A percentile compares a stretch with the other conserved stretches of the same genome.
phyloP scores from a whole-genome alignment of 108 stramenopile species.

The Fragilaria crotonensis region DNA sequence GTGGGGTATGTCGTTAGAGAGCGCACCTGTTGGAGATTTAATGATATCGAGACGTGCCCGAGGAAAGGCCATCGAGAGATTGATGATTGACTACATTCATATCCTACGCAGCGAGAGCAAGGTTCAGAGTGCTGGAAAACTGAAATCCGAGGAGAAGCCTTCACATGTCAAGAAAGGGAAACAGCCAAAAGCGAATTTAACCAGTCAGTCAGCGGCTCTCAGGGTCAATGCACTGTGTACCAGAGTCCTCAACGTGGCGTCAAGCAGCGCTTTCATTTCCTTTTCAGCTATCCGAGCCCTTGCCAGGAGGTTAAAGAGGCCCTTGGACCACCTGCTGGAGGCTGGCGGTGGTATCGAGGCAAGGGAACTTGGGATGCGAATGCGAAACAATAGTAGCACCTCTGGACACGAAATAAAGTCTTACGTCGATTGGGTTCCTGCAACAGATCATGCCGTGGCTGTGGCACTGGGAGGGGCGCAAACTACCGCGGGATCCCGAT shows the following conservation, averaged over 20 bases:
- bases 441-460: slow-evolving; percentile 60
- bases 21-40: slow-evolving; percentile 13
- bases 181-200: slow-evolving; percentile 10
- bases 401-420: slow-evolving; percentile 6
- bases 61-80: slow-evolving; percentile 74
- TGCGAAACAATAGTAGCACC: slow-evolving; percentile 17
- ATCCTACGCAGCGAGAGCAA: slow-evolving; percentile 20
- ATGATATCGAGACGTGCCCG: slow-evolving; percentile 57
- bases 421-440: slow-evolving; percentile 65
- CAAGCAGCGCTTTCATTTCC: slow-evolving; percentile 36
- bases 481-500: slow-evolving; percentile 35
- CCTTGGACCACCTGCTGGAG: slow-evolving; percentile 37
- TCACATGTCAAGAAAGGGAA: slow-evolving; percentile 7
- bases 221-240: background rate
- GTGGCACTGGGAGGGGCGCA: slow-evolving; percentile 45
- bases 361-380: slow-evolving; percentile 41
- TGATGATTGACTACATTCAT: slow-evolving; percentile 66
- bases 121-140: slow-evolving; percentile 2
- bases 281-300: slow-evolving; percentile 61
- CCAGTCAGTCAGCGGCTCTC: slow-evolving; percentile 9
- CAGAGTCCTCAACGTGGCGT: background rate
- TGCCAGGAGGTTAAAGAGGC: slow-evolving; percentile 52
- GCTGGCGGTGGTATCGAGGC: slow-evolving; percentile 27
- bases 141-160: slow-evolving; percentile 3
- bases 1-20: background rate